Base-by-base conservation (phyloP, 2,329 filamentous ascomycete genomes). In the Cladophialophora yegresii region DNA sequence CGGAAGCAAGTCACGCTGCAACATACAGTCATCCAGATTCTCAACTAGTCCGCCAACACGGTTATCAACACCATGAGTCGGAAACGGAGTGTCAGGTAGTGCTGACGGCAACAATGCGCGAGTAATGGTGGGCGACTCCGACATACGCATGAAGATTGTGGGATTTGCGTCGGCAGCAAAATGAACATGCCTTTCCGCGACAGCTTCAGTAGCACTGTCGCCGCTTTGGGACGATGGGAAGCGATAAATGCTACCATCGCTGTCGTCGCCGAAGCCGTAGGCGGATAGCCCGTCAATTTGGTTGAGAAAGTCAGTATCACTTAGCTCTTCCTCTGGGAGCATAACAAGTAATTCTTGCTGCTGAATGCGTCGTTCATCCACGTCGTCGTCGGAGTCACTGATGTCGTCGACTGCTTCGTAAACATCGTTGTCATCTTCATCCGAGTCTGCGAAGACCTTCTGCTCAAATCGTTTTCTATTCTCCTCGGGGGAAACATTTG, bases 381-480 rank as follows among this genome's bases (percentile, higher is more conserved):
- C 86, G 69, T 90, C 86, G 76, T 93, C 89, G 75, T 93, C 90
- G 68, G 91, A 88, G 67, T 93, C 90, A 70, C 85, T 90, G 66
- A 96, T 89, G 57, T 92, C 86, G 73, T 93, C 90, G 65, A 96
- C 88, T 43, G 83, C 89, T 1, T 87, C 89, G 75, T 92, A 92
- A 73, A 70, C 54, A 64, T 71, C 72, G 71, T 75, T 71, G 73
- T 75, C 70, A 73, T 77, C 62, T 72, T 75, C 55, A 65, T 73
- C 64, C 71, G 75, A 43, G 66, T 68, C 36, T 64, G 57, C 58
- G 67, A 72, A 67, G 66, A 71, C 55, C 63, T 67, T 58, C 22
- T 57, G 56, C 50, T 70, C 69, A 51, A 70, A 70, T 10, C 65
- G 63, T 57, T 65, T 69, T 36, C 65, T 63, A 20, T 69, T 67